A percentile compares a stretch with the other conserved stretches of the same genome.
Evolutionary conservation across 1,284 basidiomycete species (phyloP).

Genomic region (Irpex rosettiformis): DNA sequence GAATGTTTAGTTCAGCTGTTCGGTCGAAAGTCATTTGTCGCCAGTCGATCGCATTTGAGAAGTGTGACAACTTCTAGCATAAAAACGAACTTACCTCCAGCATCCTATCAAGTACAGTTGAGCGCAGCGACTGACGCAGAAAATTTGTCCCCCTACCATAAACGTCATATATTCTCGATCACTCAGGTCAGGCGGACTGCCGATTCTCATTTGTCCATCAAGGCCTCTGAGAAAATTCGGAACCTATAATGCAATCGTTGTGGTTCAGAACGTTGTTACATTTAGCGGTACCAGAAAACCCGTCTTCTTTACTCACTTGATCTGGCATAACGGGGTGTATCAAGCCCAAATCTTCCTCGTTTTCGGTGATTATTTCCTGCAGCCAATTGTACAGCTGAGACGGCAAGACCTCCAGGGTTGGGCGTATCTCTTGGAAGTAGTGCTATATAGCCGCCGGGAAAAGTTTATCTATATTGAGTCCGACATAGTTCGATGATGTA

Average conservation of each 20-base stretch:
- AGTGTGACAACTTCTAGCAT: not conserved
- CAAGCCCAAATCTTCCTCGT: conserved; percentile 31
- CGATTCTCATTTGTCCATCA: conserved; percentile 31
- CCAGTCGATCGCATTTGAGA: not conserved
- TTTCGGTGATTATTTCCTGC: conserved; percentile 31
- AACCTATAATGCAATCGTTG: conserved; percentile 21
- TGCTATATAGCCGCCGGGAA: conserved; percentile 18
- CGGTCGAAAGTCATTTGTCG: too few relatives aligned
- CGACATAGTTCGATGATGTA: not conserved
- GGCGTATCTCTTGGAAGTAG: conserved; percentile 38
- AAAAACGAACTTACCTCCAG: conserved; percentile 25
- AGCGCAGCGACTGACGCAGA: not conserved
- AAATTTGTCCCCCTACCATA: conserved; percentile 26
- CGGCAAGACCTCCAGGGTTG: conserved; percentile 33
- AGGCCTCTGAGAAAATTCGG: conserved; percentile 39
- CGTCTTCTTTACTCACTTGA: conserved; percentile 21
- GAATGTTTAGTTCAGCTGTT: conserved; percentile 36
- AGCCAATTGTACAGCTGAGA: conserved; percentile 32
- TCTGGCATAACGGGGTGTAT: conserved; percentile 39
- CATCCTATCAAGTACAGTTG: conserved; percentile 25
- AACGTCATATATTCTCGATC: conserved; percentile 34
- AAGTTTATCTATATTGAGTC: not conserved
- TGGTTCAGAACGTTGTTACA: not conserved
- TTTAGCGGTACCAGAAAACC: not conserved
- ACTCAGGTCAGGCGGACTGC: conserved; percentile 32